Evolutionary conservation across 2,329 filamentous ascomycete genomes (phyloP), one percentile per base, ranked within the genome.

Genomic region (Fusarium sp.): DNA sequence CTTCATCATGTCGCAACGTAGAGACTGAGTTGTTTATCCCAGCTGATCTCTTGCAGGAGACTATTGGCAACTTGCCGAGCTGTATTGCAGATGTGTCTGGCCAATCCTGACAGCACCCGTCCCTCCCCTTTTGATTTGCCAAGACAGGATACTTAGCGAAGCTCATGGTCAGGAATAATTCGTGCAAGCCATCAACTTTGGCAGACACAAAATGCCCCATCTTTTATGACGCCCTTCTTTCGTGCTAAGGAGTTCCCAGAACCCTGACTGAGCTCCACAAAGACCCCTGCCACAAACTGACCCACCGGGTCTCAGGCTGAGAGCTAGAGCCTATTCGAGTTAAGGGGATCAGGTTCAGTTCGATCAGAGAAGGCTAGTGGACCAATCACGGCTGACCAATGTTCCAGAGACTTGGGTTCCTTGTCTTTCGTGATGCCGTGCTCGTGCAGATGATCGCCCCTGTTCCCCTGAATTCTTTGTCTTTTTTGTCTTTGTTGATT

Each of bases 281-380:
- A 35, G 46, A 47, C 50, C 75, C 72, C 60, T 63, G 71, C 25
- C 56, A 40, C 44, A 61, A 49, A 43, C 44, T 19, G 62, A 64
- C 50, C 71, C 74, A 66, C 69, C 62, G 19, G 52, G 74, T 73
- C 69, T 74, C 74, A 77, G 64, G 62, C 72, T 68, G 59, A 53
- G n/a, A 42, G 33, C 75, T 76, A 73, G 56, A 40, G 25, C 60
- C 49, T 38, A 32, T 65, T 63, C 13, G 13, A 53, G 65, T 16
- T 43, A 67, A 63, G 58, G 15, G 9, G 49, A 49, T 46, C 59
- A 64, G 33, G 58, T 50, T 30, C 32, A 43, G 46, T 59, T 43
- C 60, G 37, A 58, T 69, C 50, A 59, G 44, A 58, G 62, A 56
- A 33, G 47, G 37, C 40, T 37, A 49, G 33, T 69, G 42, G 11